A percentile compares a stretch with the other conserved stretches of the same genome.
phyloP scores from a whole-genome alignment of 495 filamentous ascomycete species.

The Friedmanniomyces endolithicus region DNA sequence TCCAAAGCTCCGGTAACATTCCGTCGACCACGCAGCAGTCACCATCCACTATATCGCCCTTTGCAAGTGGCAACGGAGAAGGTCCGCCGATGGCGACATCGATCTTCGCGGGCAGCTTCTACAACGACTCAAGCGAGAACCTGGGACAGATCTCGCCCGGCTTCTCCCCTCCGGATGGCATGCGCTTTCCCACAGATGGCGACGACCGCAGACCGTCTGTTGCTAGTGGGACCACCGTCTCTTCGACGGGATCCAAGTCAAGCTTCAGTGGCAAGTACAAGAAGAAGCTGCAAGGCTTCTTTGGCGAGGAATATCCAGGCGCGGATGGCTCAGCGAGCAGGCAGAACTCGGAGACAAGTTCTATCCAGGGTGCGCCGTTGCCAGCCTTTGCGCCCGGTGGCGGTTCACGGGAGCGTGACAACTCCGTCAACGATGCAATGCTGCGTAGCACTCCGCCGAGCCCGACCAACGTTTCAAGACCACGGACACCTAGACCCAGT shows the following conservation, averaged over 20 bases:
- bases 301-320: conserved; percentile 62
- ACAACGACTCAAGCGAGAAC: conserved; percentile 55
- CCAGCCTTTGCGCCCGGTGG: conserved; percentile 19
- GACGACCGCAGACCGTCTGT: conserved; percentile 79
- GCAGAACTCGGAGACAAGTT: conserved; percentile 61
- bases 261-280: conserved; percentile 53
- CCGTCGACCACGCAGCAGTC: conserved; percentile 42
- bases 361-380: conserved; percentile 32
- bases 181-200: conserved; percentile 55
- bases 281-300: conserved; percentile 70
- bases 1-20: conserved; percentile 46
- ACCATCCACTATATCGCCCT: conserved; percentile 38
- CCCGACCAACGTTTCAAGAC: conserved; percentile 39
- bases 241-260: conserved; percentile 79
- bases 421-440: conserved; percentile 51
- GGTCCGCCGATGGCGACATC: conserved; percentile 26
- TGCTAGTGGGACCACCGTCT: conserved; percentile 76
- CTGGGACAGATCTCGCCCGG: conserved; percentile 52
- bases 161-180: conserved; percentile 54
- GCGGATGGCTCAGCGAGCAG: conserved; percentile 10
- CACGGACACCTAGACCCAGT: conserved; percentile 69
- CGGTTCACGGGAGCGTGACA: conserved; percentile 57
- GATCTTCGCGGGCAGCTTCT: conserved; percentile 38
- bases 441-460: conserved; percentile 45
- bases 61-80: conserved; percentile 19